Evolutionary conservation across 2,329 filamentous ascomycete genomes (phyloP), one percentile per base, ranked within the genome.

Genomic region (Cercospora beticola): DNA sequence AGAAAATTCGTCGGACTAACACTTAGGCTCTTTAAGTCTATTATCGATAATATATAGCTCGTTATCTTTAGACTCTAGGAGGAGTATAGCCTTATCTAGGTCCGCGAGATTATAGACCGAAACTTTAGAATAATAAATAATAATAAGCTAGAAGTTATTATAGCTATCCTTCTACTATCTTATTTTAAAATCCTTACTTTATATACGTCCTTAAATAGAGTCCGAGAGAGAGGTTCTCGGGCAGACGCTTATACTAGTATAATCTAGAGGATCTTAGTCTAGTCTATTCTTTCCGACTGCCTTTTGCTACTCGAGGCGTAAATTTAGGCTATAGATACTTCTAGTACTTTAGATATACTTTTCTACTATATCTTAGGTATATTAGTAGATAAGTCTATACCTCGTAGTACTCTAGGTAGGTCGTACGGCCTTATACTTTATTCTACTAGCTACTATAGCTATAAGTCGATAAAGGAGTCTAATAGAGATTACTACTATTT

Each of bases 311-410:
- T 52, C 46, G 46, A 52, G 46, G 46, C 46, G 46, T 52, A 18
- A 52, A 52, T 18, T 52, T 52, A 30, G 67, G 43, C 26, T 61
- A 60, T 23, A 70, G 26, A 21, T 21, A 23, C 10, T 28, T 61
- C 46, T 70, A 62, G 62, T 68, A 71, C 52, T 65, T 71, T 10
- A 68, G 68, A 57, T 68, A 71, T 63, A 68, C 70, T 58, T 68
- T 58, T 7, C 18, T 71, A 14, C 16, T 12, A 52, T 68, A 71
- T 18, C 63, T 43, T 23, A 65, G 70, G 57, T 68, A 70, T 30
- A 61, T 18, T 12, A 71, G 65, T 16, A 71, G 36, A 66, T 71
- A 70, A 16, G 65, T 68, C 68, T 62, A 71, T 18, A 63, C 43
- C 7, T 71, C 62, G 54, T 61, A 9, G 57, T 68, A 71, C 62